These are phyloP conservation scores for Atkinsonella texensis DNA, from an alignment of 2,329 filamentous ascomycete species.

Conservation along the genomic window DNA sequence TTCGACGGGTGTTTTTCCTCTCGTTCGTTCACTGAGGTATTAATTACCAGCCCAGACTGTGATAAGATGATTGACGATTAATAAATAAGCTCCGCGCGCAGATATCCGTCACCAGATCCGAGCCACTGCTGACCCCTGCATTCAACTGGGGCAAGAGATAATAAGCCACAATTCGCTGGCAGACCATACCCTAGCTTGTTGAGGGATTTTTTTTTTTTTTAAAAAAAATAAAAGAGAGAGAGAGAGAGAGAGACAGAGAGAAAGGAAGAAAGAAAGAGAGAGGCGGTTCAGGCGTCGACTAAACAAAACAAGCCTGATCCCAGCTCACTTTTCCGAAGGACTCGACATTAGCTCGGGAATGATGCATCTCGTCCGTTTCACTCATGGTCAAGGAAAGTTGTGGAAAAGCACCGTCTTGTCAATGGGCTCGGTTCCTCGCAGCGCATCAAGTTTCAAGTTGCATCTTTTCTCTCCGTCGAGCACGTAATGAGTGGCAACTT, in stretches of 20 bases:
- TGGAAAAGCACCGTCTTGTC: too few species aligned
- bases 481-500: too few species aligned
- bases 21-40: too few species aligned
- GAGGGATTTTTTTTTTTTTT: too few species aligned
- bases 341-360: neutral
- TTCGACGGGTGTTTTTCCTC: too few species aligned
- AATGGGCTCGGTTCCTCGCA: too few species aligned
- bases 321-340: neutral
- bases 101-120: slow-evolving; percentile 1
- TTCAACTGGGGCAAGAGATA: neutral
- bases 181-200: neutral
- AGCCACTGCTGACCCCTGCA: neutral
- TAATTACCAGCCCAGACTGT: too few species aligned
- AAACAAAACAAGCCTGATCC: neutral
- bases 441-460: too few species aligned
- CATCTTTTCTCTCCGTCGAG: too few species aligned
- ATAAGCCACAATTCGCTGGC: slow-evolving; percentile 1
- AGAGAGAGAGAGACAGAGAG: neutral
- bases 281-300: too few species aligned
- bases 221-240: too few species aligned
- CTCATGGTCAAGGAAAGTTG: neutral
- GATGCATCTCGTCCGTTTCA: neutral
- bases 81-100: neutral
- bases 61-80: neutral
- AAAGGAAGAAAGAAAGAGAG: too few species aligned